Evolutionary conservation across 192 early-diverging fungal genomes (phyloP), one percentile per base, ranked within the genome.

Genomic region (Linderina pennispora): DNA sequence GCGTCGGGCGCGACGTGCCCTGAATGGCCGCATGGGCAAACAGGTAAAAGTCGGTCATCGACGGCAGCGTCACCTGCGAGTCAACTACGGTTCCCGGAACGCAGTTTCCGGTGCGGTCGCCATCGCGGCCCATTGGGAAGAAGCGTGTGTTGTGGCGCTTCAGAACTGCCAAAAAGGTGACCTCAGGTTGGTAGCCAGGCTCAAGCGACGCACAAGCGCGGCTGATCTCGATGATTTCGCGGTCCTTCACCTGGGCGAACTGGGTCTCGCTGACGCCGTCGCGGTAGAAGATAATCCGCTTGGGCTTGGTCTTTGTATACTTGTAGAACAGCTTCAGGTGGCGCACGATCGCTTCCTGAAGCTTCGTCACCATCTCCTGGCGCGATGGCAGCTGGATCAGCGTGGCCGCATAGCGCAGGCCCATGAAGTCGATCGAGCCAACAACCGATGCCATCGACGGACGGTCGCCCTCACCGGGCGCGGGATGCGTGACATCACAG

Each of bases 221-320:
- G 31, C 72, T 69, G 48, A 96, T 83, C 11, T 84, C 82, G 37
- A 80, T 57, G 5, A 94, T 69, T 57, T 98, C 95, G 16, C 47
- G 62, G 13, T 81, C 65, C n/a, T 89, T 45, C 0, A 95, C 87
- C 34, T 83, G 74, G 9, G 50, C 49, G 48, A 91, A 92, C 63
- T 95, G 89, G 2, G 86, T 82, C 26, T 98, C 93, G 4, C 88
- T 88, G 15, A 95, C 83, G 25, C 91, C 90, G 56, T 95, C 90
- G 47, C 92, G 86, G 59, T 90, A 95, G 55, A 92, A 88, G 1
- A 95, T 15, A 43, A 95, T 88, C 18, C 85, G 76, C 32, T 60
- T 48, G 0, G 92, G 92, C 42, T 86, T 85, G 24, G 40, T 58
- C 48, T 40, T 78, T 65, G 62, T 87, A 16, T 17, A 15, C 23